phyloP scores from a whole-genome alignment of 805 yeast species.

The Myxozyma nipponensis region DNA sequence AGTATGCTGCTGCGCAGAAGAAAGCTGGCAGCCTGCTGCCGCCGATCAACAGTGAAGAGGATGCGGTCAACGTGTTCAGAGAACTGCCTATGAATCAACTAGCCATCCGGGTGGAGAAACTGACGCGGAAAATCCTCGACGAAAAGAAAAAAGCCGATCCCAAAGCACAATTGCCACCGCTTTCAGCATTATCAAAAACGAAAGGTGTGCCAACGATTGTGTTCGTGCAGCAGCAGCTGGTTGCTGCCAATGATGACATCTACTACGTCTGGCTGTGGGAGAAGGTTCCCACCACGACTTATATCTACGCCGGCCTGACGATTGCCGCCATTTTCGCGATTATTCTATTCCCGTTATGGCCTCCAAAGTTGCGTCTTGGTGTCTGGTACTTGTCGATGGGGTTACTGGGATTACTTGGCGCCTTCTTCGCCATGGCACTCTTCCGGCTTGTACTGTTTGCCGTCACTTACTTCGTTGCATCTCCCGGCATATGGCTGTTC shows the following conservation, averaged over 20 bases:
- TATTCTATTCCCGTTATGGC: slow-evolving; percentile 93
- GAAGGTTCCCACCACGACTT: slow-evolving; percentile 63
- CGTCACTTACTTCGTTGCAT: slow-evolving; percentile 53
- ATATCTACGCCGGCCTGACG: slow-evolving; percentile 60
- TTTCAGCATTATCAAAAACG: slow-evolving; percentile 18
- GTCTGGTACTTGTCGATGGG: slow-evolving; percentile 88
- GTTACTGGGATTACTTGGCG: slow-evolving; percentile 64
- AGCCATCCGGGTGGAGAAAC: slow-evolving; percentile 61
- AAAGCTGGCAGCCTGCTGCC: slow-evolving; percentile 48
- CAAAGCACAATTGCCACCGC: slow-evolving; percentile 18
- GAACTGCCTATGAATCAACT: slow-evolving; percentile 67
- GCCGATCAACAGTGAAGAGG: slow-evolving; percentile 47
- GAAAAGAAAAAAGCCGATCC: slow-evolving; percentile 17
- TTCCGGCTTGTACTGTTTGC: slow-evolving; percentile 68
- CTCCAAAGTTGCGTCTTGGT: slow-evolving; percentile 77
- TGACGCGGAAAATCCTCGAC: slow-evolving; percentile 53
- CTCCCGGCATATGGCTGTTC: slow-evolving; percentile 89
- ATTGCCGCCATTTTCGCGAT: slow-evolving; percentile 59
- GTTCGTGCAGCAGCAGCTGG: slow-evolving; percentile 39
- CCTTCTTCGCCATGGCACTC: slow-evolving; percentile 74
- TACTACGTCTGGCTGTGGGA: slow-evolving; percentile 83
- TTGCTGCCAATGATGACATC: slow-evolving; percentile 39
- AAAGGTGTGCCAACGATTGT: slow-evolving; percentile 49
- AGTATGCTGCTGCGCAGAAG: slow-evolving; percentile 52
- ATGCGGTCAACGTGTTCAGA: slow-evolving; percentile 62